Evolutionary conservation across 148 eudicot species (phyloP).

Genomic region (Rhododendron griersonianum): DNA sequence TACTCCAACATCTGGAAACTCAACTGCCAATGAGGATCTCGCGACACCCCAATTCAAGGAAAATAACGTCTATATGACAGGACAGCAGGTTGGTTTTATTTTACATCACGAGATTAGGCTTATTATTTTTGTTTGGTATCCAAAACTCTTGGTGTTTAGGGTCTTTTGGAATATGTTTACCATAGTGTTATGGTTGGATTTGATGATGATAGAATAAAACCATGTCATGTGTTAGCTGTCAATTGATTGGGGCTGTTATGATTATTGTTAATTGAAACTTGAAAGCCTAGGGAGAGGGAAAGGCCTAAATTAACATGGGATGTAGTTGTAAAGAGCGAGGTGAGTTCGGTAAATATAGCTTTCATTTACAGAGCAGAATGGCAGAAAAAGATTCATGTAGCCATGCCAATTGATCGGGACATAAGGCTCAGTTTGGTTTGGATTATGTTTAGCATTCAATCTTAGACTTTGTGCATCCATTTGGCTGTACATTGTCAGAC

Average conservation of each 20-base stretch:
- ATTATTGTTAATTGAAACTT: not conserved
- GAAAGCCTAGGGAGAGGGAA: not conserved
- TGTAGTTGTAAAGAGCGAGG: not conserved
- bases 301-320: not conserved
- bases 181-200: not conserved
- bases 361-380: not conserved
- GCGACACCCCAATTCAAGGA: slow-evolving; percentile 70
- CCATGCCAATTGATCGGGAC: not conserved
- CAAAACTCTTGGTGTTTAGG: not conserved
- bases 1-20: slow-evolving; percentile 47
- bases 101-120: not conserved
- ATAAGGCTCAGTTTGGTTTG: not conserved
- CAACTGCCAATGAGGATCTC: slow-evolving; percentile 62
- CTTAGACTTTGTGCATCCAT: not conserved
- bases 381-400: not conserved
- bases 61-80: slow-evolving; percentile 50
- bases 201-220: not conserved
- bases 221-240: not conserved
- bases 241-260: not conserved
- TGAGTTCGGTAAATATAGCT: not conserved
- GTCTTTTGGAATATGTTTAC: not conserved
- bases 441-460: not conserved
- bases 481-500: not conserved
- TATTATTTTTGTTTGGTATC: not conserved
- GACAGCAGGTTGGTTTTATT: slow-evolving; percentile 69